A percentile compares a stretch with the other conserved stretches of the same genome.
Evolutionary conservation across 805 yeast genomes (phyloP).

Genomic region (Lachancea quebecensis): DNA sequence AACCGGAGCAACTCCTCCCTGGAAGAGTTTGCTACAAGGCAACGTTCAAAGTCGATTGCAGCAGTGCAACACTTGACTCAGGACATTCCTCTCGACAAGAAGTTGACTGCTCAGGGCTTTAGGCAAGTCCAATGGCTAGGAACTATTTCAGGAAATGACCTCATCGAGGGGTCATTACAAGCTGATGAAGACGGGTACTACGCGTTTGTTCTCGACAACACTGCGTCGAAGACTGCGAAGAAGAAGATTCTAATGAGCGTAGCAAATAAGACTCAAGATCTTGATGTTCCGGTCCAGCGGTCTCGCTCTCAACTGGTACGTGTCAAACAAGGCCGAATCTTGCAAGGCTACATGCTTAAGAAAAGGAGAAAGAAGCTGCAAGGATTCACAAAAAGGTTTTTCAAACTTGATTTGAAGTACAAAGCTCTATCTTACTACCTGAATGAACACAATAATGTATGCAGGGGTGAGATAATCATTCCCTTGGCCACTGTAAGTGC

Average conservation of each 20-base stretch:
- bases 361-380: slow-evolving; percentile 77
- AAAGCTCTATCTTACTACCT: slow-evolving; percentile 78
- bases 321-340: slow-evolving; percentile 49
- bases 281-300: slow-evolving; percentile 3
- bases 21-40: slow-evolving; percentile 20
- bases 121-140: slow-evolving; percentile 49
- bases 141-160: slow-evolving; percentile 51
- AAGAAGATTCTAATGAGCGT: slow-evolving; percentile 60
- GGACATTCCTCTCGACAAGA: slow-evolving; percentile 46
- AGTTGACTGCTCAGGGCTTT: slow-evolving; percentile 49
- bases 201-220: slow-evolving; percentile 88
- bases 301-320: slow-evolving; percentile 9
- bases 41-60: slow-evolving; percentile 33
- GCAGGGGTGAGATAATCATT: slow-evolving; percentile 87
- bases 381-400: slow-evolving; percentile 80
- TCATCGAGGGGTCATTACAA: slow-evolving; percentile 54
- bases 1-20: slow-evolving; percentile 7
- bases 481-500: slow-evolving; percentile 78
- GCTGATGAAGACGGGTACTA: slow-evolving; percentile 56
- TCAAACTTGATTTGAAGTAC: slow-evolving; percentile 71
- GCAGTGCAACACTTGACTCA: slow-evolving; percentile 32
- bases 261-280: slow-evolving; percentile 11
- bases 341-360: slow-evolving; percentile 75
- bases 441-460: slow-evolving; percentile 59
- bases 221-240: slow-evolving; percentile 77